Base-by-base conservation (phyloP, 2,329 filamentous ascomycete species). In the Sporothrix protearum region DNA sequence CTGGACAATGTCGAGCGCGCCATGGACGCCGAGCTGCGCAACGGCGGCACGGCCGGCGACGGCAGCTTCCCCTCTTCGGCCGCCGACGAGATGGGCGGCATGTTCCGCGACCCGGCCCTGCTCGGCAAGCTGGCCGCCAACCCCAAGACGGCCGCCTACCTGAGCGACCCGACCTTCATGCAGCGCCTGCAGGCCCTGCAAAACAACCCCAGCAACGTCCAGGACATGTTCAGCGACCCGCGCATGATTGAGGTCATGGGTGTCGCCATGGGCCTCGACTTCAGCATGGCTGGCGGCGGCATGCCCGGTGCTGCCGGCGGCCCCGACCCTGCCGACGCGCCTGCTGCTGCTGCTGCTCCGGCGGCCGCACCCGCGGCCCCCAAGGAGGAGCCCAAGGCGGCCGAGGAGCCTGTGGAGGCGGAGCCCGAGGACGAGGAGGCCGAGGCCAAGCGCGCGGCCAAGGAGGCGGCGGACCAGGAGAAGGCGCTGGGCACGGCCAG, bases 51-150 rank as follows among this genome's bases (percentile, higher is more conserved):
- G n/a, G 67, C 63, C 14, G 87, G 85, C 69, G 91, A 94, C 77
- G 49, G 92, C 94, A 59, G 51, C 61, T 66, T 25, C 73, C 71
- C 57, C 57, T 49, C 12, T 69, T 72, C 55, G 71, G 72, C 14
- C 25, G 63, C 39, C 47, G 53, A 42, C 72, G 64, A 74, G 73
- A 85, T 99, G n/a, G 92, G 92, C 76, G 88, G 89, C 79, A 94
- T 99, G 87, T 98, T 99, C 86, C 95, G 89, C 80, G 96, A 99
- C 80, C 96, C 96, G 22, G 89, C 94, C 78, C 84, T 99, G 76
- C 86, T 96, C 74, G 87, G 93, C 80, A 99, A 99, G 85, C 90
- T 99, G 72, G 94, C 94, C 74, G 87, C 83, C 77, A 98, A 98
- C 85, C 96, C 96, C 74, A 98, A 98, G 89, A 99, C 96, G 12